Percentiles rank a stretch among this genome's conserved stretches.
These are phyloP conservation scores for Colletotrichum karsti DNA, from an alignment of 2,329 filamentous ascomycete species.

Conservation along the genomic window DNA sequence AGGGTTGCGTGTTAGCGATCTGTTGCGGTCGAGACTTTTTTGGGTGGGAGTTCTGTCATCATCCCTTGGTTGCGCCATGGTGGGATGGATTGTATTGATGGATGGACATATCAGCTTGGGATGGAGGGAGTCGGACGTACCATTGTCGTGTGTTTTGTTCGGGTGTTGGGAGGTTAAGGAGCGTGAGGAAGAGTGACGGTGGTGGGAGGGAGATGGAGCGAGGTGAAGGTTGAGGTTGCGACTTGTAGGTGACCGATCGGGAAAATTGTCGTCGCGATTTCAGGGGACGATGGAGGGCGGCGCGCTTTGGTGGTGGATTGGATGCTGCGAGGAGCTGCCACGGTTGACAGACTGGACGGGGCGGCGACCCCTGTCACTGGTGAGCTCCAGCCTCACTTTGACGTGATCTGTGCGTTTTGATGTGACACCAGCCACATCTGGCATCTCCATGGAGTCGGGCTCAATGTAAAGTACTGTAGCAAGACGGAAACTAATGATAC, in stretches of 20 bases:
- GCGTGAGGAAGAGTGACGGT: conserved; percentile 1
- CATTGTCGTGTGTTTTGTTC: conserved; percentile 35
- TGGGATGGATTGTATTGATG: neutral
- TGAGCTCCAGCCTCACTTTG: conserved; percentile 26
- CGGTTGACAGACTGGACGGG: conserved; percentile 13
- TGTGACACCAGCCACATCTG: too few relatives aligned
- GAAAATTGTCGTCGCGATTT: conserved; percentile 30
- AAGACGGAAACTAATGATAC: too few relatives aligned
- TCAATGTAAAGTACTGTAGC: too few relatives aligned
- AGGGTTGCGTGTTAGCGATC: conserved; percentile 13
- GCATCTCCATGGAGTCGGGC: too few relatives aligned
- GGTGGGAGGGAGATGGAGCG: neutral
- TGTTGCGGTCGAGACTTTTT: neutral
- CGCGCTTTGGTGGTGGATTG: conserved; percentile 9
- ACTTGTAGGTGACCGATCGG: conserved; percentile 20
- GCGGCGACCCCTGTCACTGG: neutral
- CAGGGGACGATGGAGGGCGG: conserved; percentile 26
- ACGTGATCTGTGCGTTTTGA: too few relatives aligned
- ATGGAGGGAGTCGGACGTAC: conserved; percentile 31
- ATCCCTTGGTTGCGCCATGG: conserved; percentile 19
- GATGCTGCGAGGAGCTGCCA: conserved; percentile 24
- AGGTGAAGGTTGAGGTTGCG: neutral
- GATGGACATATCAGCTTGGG: neutral
- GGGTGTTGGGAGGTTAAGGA: conserved; percentile 8
- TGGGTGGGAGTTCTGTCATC: neutral